These are phyloP conservation scores for Cytospora schulzeri DNA, from an alignment of 2,329 filamentous ascomycete species.

Conservation along the genomic window DNA sequence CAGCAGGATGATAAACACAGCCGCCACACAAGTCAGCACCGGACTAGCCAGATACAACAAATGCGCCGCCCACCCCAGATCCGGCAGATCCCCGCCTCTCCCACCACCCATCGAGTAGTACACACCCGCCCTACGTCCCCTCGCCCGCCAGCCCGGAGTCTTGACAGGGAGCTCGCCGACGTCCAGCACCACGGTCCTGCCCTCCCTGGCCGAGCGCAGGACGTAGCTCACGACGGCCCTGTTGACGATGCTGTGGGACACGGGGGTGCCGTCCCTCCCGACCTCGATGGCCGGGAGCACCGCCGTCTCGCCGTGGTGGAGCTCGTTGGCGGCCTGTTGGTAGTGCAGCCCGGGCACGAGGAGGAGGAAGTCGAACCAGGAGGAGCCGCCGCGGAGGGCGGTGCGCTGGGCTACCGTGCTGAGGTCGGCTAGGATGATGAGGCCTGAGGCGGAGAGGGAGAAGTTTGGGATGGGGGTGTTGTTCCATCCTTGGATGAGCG, in stretches of 20 bases:
- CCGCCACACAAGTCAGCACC: slow-evolving; percentile 47
- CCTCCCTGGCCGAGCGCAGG: slow-evolving; percentile 57
- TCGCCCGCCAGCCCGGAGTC: slow-evolving; percentile 30
- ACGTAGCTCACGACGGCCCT: slow-evolving; percentile 56
- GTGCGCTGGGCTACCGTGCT: slow-evolving; percentile 58
- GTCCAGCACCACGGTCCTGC: slow-evolving; percentile 58
- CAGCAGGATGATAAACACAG: slow-evolving; percentile 49
- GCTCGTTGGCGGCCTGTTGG: slow-evolving; percentile 57
- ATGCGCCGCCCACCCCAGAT: slow-evolving; percentile 51
- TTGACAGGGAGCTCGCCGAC: slow-evolving; percentile 56
- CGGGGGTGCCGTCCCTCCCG: slow-evolving; percentile 33
- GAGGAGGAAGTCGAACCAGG: slow-evolving; percentile 58
- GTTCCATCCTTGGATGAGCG: slow-evolving; percentile 39
- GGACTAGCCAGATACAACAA: slow-evolving; percentile 51
- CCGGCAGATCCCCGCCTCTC: slow-evolving; percentile 35
- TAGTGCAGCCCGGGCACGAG: slow-evolving; percentile 63
- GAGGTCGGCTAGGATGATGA: slow-evolving; percentile 57
- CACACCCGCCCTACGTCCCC: slow-evolving; percentile 32
- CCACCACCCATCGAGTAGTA: slow-evolving; percentile 34
- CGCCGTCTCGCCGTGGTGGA: slow-evolving; percentile 47
- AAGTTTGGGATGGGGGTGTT: slow-evolving; percentile 46
- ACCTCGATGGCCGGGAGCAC: slow-evolving; percentile 45
- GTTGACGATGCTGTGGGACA: slow-evolving; percentile 47
- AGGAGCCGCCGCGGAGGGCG: slow-evolving; percentile 56
- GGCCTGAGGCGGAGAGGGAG: slow-evolving; percentile 25